A percentile compares a stretch with the other conserved stretches of the same genome.
These are phyloP conservation scores for Chalciporus sphaerocephalus DNA, from an alignment of 768 basidiomycete species.

Conservation along the genomic window DNA sequence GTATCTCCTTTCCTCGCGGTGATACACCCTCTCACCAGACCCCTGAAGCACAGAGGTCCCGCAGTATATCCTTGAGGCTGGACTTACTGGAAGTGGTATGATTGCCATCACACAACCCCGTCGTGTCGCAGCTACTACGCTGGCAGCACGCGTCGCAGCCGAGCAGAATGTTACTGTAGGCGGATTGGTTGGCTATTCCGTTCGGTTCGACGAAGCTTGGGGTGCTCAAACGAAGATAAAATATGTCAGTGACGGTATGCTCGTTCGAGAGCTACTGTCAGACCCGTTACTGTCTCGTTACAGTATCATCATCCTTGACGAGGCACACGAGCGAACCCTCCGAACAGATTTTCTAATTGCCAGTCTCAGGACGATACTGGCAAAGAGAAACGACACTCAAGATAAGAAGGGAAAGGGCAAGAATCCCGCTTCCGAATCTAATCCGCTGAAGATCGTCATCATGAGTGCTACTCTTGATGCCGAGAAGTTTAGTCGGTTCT, in stretches of 20 bases:
- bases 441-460: conserved; percentile 84
- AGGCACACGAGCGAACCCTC: conserved; percentile 94
- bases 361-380: conserved; percentile 79
- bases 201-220: conserved; percentile 88
- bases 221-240: conserved; percentile 79
- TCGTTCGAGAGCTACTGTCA: conserved; percentile 84
- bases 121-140: conserved; percentile 89
- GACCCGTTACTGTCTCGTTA: conserved; percentile 77
- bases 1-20: not conserved
- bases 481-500: conserved; percentile 89
- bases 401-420: conserved; percentile 47
- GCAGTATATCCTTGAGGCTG: conserved; percentile 87
- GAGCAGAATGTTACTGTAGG: conserved; percentile 78
- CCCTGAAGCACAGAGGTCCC: conserved; percentile 74
- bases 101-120: conserved; percentile 95
- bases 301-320: conserved; percentile 88
- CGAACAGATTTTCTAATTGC: conserved; percentile 93
- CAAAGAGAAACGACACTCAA: conserved; percentile 48
- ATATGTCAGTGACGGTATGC: conserved; percentile 97
- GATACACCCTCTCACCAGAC: conserved; percentile 16
- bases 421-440: conserved; percentile 33
- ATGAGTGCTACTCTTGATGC: conserved; percentile 99
- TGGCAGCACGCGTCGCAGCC: conserved; percentile 84
- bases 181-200: conserved; percentile 83
- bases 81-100: conserved; percentile 62